phyloP scores from a whole-genome alignment of 78 protist genomes.

The Dictyostelium purpureum region DNA sequence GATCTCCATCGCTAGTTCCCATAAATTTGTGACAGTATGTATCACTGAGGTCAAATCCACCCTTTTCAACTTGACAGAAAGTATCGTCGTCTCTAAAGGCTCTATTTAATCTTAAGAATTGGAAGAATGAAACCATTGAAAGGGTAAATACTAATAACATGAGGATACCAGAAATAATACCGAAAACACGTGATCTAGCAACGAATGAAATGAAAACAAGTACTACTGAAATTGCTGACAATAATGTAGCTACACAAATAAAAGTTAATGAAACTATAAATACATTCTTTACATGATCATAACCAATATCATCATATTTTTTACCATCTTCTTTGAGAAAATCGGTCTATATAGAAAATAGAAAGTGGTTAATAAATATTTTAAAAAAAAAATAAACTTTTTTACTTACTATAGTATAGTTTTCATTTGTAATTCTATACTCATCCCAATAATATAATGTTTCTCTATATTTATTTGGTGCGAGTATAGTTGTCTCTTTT shows the following conservation, averaged over 20 bases:
- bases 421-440: background rate
- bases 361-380: background rate
- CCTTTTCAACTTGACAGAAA: background rate
- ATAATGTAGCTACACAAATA: background rate
- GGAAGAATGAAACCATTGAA: background rate
- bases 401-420: background rate
- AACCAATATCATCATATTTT: background rate
- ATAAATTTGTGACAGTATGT: background rate
- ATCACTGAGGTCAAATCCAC: background rate
- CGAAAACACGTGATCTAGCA: background rate
- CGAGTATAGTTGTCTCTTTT: background rate
- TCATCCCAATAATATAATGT: background rate
- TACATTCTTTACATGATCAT: background rate
- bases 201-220: background rate
- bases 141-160: background rate
- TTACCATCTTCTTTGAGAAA: background rate
- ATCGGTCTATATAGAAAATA: background rate
- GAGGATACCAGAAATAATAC: background rate
- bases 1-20: background rate
- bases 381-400: background rate
- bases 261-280: conserved; percentile 13
- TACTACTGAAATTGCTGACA: background rate
- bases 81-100: background rate
- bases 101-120: background rate
- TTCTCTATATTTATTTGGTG: background rate